Conservation (phyloP, 768 basidiomycete species). For the Boletus huronensis region DNA sequence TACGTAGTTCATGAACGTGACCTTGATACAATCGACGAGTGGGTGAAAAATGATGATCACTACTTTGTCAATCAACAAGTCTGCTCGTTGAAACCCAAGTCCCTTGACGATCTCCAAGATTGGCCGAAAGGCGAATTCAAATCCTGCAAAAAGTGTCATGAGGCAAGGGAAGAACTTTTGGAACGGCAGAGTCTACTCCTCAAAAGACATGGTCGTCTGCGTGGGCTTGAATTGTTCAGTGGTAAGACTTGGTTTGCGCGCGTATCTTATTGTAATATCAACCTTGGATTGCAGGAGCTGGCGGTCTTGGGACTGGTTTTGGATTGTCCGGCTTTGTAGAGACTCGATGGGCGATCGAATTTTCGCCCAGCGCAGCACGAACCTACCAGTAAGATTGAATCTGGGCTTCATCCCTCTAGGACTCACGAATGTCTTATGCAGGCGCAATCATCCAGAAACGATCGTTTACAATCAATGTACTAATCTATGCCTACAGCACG, state of each 20-base stretch:
- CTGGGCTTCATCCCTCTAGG: not conserved
- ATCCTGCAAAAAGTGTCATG: slow-evolving; percentile 40
- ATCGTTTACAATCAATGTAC: slow-evolving; percentile 64
- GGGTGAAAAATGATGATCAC: slow-evolving; percentile 56
- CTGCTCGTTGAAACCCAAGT: slow-evolving; percentile 15
- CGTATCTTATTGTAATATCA: not conserved
- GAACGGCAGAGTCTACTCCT: slow-evolving; percentile 31
- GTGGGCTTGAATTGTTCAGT: slow-evolving; percentile 65
- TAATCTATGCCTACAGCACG: slow-evolving; percentile 56
- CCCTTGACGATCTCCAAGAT: slow-evolving; percentile 21
- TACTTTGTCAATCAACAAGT: slow-evolving; percentile 48
- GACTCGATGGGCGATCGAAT: slow-evolving; percentile 69
- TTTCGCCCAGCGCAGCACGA: slow-evolving; percentile 55
- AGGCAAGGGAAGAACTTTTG: slow-evolving; percentile 31
- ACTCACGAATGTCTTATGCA: slow-evolving; percentile 26
- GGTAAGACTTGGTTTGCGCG: slow-evolving; percentile 38
- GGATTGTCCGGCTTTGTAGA: slow-evolving; percentile 58
- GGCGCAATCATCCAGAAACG: slow-evolving; percentile 58
- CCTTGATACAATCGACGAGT: slow-evolving; percentile 26
- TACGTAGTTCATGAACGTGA: slow-evolving; percentile 42
- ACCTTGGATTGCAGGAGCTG: slow-evolving; percentile 50
- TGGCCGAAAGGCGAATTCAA: slow-evolving; percentile 30
- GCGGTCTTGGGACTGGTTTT: slow-evolving; percentile 69
- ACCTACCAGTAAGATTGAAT: slow-evolving; percentile 52
- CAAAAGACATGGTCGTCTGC: slow-evolving; percentile 42